These are phyloP conservation scores for Luffa aegyptiaca DNA, from an alignment of 306 rosid genomes.

Conservation along the genomic window DNA sequence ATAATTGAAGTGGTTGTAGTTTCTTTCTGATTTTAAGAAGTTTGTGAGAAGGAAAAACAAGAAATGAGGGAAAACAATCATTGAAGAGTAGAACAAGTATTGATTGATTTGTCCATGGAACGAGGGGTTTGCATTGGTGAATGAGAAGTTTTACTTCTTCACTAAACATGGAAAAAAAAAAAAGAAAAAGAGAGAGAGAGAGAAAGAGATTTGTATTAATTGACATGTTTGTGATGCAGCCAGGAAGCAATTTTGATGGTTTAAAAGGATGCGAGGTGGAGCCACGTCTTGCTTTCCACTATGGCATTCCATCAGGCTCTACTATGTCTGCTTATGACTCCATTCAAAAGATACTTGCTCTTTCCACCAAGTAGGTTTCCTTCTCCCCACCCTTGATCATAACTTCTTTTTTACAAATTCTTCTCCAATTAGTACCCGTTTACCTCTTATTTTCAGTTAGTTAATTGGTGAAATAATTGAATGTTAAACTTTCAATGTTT, in stretches of 20 bases:
- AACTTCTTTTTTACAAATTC: neutral
- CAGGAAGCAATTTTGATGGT: conserved; percentile 26
- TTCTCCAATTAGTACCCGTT: neutral
- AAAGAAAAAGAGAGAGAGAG: neutral
- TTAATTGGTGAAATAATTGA: neutral
- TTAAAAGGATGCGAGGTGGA: conserved; percentile 46
- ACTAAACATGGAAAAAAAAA: neutral
- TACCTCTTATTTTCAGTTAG: neutral
- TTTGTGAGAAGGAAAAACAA: neutral
- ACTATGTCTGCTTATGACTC: conserved; percentile 51
- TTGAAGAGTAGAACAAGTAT: neutral
- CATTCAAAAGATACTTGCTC: conserved; percentile 55
- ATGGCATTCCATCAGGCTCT: conserved; percentile 60
- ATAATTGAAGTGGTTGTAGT: neutral
- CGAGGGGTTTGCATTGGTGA: neutral
- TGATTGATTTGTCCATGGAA: neutral
- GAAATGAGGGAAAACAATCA: neutral
- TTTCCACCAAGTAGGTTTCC: conserved; percentile 58
- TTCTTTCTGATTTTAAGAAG: neutral
- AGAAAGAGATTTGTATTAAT: neutral
- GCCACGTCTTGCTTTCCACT: conserved; percentile 46
- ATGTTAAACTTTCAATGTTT: neutral
- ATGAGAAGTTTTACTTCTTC: neutral
- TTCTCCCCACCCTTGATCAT: conserved; percentile 12
- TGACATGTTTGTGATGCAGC: conserved; percentile 25